Percentiles rank a stretch among this genome's conserved stretches.
Conservation (phyloP, 805 yeast species). For the Saccharomycopsis capsularis region DNA sequence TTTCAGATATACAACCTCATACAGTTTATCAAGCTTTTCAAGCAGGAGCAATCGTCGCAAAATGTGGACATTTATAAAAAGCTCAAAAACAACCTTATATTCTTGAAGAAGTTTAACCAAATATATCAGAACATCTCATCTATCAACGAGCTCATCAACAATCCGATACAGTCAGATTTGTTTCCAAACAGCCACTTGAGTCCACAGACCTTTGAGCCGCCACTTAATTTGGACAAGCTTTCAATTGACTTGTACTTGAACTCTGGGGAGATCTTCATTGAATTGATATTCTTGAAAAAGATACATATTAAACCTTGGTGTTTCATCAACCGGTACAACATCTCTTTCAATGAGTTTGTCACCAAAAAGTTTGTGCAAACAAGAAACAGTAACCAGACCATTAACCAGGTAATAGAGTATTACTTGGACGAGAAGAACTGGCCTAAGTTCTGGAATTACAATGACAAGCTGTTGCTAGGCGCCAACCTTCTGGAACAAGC, state of each 20-base stretch:
- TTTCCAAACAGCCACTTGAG: conserved; percentile 16
- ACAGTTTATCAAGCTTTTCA: conserved; percentile 1
- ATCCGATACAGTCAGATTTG: conserved; percentile 11
- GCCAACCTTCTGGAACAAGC: no score
- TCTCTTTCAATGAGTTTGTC: conserved; percentile 20
- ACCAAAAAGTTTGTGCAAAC: conserved; percentile 13
- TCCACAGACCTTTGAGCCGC: conserved; percentile 10
- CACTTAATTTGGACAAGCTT: conserved; percentile 10
- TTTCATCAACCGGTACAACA: conserved; percentile 14
- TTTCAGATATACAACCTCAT: conserved; percentile 12
- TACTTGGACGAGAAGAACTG: conserved; percentile 19
- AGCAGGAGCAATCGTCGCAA: not conserved
- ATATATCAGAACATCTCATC: conserved; percentile 8
- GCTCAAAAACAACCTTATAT: conserved; percentile 10
- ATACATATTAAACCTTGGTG: conserved; percentile 20
- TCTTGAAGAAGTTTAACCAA: conserved; percentile 19
- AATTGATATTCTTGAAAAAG: conserved; percentile 17
- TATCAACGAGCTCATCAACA: conserved; percentile 6
- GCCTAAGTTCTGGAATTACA: conserved; percentile 17
- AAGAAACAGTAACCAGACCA: conserved; percentile 6
- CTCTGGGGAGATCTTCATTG: conserved; percentile 20
- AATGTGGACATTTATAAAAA: not conserved
- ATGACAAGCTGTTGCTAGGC: no score
- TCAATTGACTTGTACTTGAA: conserved; percentile 20
- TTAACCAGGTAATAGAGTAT: conserved; percentile 17